These are phyloP conservation scores for Penicillium macrosclerotiorum DNA, from an alignment of 495 filamentous ascomycete genomes.

Conservation along the genomic window DNA sequence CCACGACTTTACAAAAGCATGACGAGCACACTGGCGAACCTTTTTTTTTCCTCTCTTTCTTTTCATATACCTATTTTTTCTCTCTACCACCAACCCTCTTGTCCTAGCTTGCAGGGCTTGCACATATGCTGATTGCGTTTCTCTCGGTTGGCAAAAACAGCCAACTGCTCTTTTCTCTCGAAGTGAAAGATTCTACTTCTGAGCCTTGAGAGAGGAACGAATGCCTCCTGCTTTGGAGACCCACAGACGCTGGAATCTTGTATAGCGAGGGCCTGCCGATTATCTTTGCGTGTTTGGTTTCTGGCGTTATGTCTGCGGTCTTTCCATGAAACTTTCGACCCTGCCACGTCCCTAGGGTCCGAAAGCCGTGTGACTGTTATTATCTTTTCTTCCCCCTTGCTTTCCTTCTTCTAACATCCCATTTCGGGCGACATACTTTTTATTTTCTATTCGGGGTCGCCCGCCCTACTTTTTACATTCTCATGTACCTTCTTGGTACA, in stretches of 20 bases:
- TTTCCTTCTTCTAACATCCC: conserved; percentile 11
- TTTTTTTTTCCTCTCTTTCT: conserved; percentile 16
- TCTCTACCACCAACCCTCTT: conserved; percentile 17
- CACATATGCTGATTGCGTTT: conserved; percentile 33
- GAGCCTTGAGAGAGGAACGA: background rate
- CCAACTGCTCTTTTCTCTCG: conserved; percentile 5
- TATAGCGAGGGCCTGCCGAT: conserved; percentile 36
- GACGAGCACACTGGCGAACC: conserved; percentile 36
- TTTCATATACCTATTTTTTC: conserved; percentile 27
- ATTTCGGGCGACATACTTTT: conserved; percentile 12
- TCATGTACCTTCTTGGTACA: conserved; percentile 32
- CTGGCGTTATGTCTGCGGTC: conserved; percentile 31
- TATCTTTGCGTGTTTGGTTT: conserved; percentile 20
- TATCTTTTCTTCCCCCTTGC: conserved; percentile 9
- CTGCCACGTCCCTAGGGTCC: conserved; percentile 46
- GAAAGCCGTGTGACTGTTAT: conserved; percentile 26
- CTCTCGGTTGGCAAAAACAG: conserved; percentile 14
- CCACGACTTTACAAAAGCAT: conserved; percentile 38
- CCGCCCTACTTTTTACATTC: conserved; percentile 28
- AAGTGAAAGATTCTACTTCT: too few relatives aligned
- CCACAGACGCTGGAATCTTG: conserved; percentile 22
- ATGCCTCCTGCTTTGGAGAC: conserved; percentile 1
- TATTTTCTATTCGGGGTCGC: conserved; percentile 13
- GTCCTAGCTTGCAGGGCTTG: too few relatives aligned
- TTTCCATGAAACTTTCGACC: conserved; percentile 31